Percentiles rank a stretch among this genome's conserved stretches.
phyloP scores from a whole-genome alignment of 805 yeast species.

The Blastobotrys chiropterorum region DNA sequence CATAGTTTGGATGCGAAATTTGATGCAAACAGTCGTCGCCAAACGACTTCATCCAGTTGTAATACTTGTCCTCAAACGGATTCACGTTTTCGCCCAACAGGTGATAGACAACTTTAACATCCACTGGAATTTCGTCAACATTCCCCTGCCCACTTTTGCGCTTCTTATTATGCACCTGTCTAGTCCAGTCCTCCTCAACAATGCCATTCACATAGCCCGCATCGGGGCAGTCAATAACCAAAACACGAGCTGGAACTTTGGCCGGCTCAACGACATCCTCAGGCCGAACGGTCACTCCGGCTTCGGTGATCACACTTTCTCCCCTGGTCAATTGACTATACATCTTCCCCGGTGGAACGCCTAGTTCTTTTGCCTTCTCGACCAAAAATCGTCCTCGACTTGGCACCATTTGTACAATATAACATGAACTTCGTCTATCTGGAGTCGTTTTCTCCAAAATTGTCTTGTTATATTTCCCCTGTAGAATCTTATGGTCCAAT shows the following conservation, averaged over 20 bases:
- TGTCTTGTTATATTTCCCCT: neutral
- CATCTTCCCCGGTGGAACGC: slow-evolving; percentile 59
- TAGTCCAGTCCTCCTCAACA: slow-evolving; percentile 7
- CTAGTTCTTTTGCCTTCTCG: slow-evolving; percentile 57
- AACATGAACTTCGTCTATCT: slow-evolving; percentile 49
- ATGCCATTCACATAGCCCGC: slow-evolving; percentile 37
- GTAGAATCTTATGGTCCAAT: slow-evolving; percentile 3
- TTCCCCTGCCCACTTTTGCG: too few relatives aligned
- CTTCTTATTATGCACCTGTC: neutral
- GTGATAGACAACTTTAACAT: slow-evolving; percentile 59
- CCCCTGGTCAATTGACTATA: slow-evolving; percentile 60
- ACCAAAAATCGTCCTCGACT: slow-evolving; percentile 72
- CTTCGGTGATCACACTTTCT: slow-evolving; percentile 44
- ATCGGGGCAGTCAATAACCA: slow-evolving; percentile 71
- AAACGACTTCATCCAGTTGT: slow-evolving; percentile 43
- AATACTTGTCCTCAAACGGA: slow-evolving; percentile 39
- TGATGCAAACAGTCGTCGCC: slow-evolving; percentile 47
- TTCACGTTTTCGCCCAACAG: slow-evolving; percentile 62
- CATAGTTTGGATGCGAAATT: slow-evolving; percentile 63
- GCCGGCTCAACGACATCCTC: slow-evolving; percentile 66
- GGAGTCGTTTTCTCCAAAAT: slow-evolving; percentile 2
- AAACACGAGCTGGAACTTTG: slow-evolving; percentile 49
- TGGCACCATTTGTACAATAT: slow-evolving; percentile 60
- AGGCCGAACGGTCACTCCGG: slow-evolving; percentile 57
- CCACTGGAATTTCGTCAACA: slow-evolving; percentile 2